These are phyloP conservation scores for Lichtheimia ramosa DNA, from an alignment of 371 early-diverging fungal genomes.

Conservation along the genomic window DNA sequence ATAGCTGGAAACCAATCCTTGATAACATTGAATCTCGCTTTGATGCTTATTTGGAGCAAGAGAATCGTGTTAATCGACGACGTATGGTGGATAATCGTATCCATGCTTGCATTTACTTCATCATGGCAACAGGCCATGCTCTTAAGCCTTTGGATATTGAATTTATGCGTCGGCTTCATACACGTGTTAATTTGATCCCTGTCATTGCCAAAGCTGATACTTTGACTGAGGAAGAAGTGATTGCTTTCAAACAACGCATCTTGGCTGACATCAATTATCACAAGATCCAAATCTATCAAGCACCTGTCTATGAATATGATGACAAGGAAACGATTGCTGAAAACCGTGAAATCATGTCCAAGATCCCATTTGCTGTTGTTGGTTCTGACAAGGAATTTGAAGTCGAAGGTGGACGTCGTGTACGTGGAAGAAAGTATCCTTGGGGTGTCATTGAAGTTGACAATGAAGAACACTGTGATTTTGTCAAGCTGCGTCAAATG, in stretches of 20 bases:
- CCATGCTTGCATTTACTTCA: constrained; percentile 98
- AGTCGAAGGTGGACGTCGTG: constrained; percentile 76
- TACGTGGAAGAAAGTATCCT: constrained; percentile 92
- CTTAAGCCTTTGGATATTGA: constrained; percentile 93
- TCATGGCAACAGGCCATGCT: constrained; percentile 93
- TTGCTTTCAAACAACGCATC: constrained; percentile 88
- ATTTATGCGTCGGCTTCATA: constrained; percentile 92
- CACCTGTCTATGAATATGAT: constrained; percentile 87
- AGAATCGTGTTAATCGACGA: constrained; percentile 85
- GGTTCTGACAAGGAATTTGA: constrained; percentile 91
- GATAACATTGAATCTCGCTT: constrained; percentile 94
- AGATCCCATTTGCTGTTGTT: constrained; percentile 96
- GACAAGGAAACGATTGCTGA: constrained; percentile 93
- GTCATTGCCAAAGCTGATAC: constrained; percentile 98
- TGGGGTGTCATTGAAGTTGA: constrained; percentile 97
- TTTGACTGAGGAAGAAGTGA: constrained; percentile 93
- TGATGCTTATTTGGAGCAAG: constrained; percentile 93
- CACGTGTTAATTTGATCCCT: constrained; percentile 96
- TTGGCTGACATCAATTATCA: constrained; percentile 89
- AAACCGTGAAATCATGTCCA: constrained; percentile 91
- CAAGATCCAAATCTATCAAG: constrained; percentile 93
- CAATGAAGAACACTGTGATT: constrained; percentile 89
- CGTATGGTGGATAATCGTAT: constrained; percentile 89
- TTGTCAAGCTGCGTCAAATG: constrained; percentile 93
- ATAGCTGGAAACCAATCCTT: constrained; percentile 92